phyloP scores from a whole-genome alignment of 441 rosid species.

The Gossypium aridum region DNA sequence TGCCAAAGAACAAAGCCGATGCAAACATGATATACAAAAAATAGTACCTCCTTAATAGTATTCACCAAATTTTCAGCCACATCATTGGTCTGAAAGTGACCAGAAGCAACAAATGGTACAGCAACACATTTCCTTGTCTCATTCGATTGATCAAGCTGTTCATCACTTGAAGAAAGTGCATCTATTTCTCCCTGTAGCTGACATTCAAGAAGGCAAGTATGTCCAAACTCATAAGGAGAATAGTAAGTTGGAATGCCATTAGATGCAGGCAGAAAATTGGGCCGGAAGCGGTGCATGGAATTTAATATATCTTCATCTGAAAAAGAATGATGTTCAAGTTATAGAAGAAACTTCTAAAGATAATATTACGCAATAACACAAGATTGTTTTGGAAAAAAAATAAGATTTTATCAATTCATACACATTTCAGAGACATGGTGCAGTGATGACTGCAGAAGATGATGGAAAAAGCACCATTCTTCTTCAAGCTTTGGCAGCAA shows the following conservation, averaged over 20 bases:
- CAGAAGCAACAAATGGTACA: slow-evolving; percentile 58
- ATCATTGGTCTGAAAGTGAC: slow-evolving; percentile 45
- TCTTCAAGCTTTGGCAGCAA: slow-evolving; percentile 58
- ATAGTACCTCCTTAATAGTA: slow-evolving; percentile 62
- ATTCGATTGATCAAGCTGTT: slow-evolving; percentile 26
- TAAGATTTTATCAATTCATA: slow-evolving; percentile 26
- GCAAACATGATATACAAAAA: slow-evolving; percentile 6
- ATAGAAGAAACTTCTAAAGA: slow-evolving; percentile 12
- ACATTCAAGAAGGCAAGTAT: slow-evolving; percentile 49
- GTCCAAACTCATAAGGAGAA: slow-evolving; percentile 48
- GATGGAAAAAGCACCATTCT: slow-evolving; percentile 87
- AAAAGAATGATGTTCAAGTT: slow-evolving; percentile 17
- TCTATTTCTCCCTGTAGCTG: slow-evolving; percentile 28
- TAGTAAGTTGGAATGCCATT: slow-evolving; percentile 50
- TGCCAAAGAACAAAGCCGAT: slow-evolving; percentile 17
- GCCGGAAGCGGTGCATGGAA: slow-evolving; percentile 69
- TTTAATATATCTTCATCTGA: slow-evolving; percentile 73
- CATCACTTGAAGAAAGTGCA: slow-evolving; percentile 32
- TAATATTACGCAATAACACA: slow-evolving; percentile 2
- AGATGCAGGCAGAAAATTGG: slow-evolving; percentile 37
- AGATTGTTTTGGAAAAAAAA: neutral
- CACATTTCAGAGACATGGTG: slow-evolving; percentile 71
- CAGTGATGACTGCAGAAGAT: slow-evolving; percentile 66
- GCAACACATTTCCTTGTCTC: slow-evolving; percentile 53
- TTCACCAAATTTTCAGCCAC: slow-evolving; percentile 41